Conservation (phyloP, 306 rosid species). For the Trifolium dubium region DNA sequence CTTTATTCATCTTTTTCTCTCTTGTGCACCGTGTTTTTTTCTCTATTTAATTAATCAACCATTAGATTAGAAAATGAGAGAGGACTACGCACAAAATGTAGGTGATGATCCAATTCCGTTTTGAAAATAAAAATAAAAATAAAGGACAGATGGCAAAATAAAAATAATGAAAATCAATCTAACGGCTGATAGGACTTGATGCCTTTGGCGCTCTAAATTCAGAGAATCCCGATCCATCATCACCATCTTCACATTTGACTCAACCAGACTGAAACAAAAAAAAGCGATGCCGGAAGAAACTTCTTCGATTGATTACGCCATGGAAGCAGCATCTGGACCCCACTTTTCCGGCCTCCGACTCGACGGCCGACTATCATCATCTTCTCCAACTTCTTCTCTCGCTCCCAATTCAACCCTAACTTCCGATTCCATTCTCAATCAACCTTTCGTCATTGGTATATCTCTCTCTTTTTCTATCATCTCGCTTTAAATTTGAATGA, state of each 20-base stretch:
- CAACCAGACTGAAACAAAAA: background rate
- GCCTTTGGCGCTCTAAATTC: too few species aligned
- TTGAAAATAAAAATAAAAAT: too few species aligned
- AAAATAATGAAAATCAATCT: too few species aligned
- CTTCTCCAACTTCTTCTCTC: constrained; percentile 53
- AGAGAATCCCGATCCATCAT: too few species aligned
- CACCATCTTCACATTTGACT: constrained; percentile 1
- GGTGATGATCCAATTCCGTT: too few species aligned
- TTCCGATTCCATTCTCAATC: constrained; percentile 60
- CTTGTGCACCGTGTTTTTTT: too few species aligned
- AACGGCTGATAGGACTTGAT: too few species aligned
- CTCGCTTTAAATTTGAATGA: background rate
- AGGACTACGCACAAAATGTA: too few species aligned
- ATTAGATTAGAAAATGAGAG: too few species aligned
- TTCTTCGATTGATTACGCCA: constrained; percentile 73
- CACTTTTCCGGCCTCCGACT: constrained; percentile 90
- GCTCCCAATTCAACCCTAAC: constrained; percentile 43
- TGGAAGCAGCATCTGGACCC: constrained; percentile 95
- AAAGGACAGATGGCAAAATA: too few species aligned
- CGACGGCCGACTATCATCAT: constrained; percentile 66
- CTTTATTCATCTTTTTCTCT: too few species aligned
- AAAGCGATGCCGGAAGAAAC: constrained; percentile 72
- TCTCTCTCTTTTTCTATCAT: background rate
- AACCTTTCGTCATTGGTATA: constrained; percentile 87
- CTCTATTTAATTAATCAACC: too few species aligned